Evolutionary conservation across 495 filamentous ascomycete species (phyloP).

Genomic region (Aspergillus nanangensis): DNA sequence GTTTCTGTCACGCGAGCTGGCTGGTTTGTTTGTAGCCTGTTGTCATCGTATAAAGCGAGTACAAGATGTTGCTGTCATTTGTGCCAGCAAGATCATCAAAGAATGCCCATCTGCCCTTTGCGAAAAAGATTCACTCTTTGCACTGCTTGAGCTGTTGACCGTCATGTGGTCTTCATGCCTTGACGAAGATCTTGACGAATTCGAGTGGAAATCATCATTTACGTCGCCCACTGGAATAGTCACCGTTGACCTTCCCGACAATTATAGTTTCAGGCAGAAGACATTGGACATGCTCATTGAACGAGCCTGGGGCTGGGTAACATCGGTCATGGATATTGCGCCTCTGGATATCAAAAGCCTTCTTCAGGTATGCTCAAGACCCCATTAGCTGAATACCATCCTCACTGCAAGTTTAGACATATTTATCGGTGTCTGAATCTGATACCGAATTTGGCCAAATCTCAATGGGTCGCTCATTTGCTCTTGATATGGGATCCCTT

Average conservation of each 20-base stretch:
- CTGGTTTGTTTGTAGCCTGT: conserved; percentile 76
- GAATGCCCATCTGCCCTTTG: conserved; percentile 87
- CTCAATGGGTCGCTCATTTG: conserved; percentile 91
- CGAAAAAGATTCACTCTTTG: conserved; percentile 83
- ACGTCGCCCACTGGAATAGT: conserved; percentile 70
- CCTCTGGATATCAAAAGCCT: conserved; percentile 94
- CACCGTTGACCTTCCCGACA: conserved; percentile 84
- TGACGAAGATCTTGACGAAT: conserved; percentile 90
- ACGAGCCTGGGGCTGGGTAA: conserved; percentile 76
- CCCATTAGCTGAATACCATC: conserved; percentile 7
- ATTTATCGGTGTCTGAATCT: conserved; percentile 89
- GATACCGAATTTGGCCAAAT: conserved; percentile 83
- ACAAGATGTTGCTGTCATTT: conserved; percentile 74
- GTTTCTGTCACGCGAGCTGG: conserved; percentile 82
- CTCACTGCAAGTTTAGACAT: conserved; percentile 63
- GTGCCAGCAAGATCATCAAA: conserved; percentile 77
- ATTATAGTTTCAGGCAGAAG: conserved; percentile 69
- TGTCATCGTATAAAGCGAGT: conserved; percentile 89
- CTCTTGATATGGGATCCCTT: conserved; percentile 81
- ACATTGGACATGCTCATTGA: conserved; percentile 76
- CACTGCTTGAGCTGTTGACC: conserved; percentile 82
- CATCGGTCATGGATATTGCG: conserved; percentile 71
- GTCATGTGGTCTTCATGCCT: conserved; percentile 94
- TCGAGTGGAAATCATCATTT: conserved; percentile 77
- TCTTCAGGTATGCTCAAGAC: conserved; percentile 51